phyloP scores from a whole-genome alignment of 352 stramenopile species.

The Saprolegnia parasitica region DNA sequence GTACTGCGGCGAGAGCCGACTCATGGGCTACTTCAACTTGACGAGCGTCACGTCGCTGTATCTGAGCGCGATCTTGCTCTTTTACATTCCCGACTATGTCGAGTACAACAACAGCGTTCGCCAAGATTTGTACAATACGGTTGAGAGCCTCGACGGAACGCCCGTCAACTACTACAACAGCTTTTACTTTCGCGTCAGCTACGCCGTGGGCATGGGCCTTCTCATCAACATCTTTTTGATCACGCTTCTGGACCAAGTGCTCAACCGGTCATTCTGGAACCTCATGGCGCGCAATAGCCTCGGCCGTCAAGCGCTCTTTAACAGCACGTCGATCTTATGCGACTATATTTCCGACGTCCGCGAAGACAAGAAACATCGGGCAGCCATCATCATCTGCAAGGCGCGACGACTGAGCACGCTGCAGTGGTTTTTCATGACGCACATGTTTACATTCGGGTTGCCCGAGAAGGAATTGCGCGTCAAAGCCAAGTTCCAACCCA shows the following conservation, averaged over 20 bases:
- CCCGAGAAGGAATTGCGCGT: slow-evolving; percentile 4
- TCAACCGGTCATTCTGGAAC: slow-evolving; percentile 8
- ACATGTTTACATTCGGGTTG: slow-evolving; percentile 17
- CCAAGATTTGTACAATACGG: not conserved
- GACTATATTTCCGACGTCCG: not conserved
- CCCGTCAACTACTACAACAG: slow-evolving; percentile 7
- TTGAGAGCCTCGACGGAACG: slow-evolving; percentile 16
- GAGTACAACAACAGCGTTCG: slow-evolving; percentile 6
- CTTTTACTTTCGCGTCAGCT: slow-evolving; percentile 16
- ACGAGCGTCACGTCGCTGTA: slow-evolving; percentile 21
- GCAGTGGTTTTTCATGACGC: slow-evolving; percentile 16
- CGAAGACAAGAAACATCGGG: not conserved
- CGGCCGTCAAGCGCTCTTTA: slow-evolving; percentile 12
- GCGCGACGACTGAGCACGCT: slow-evolving; percentile 18
- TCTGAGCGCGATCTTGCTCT: slow-evolving; percentile 9
- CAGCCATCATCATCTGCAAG: not conserved
- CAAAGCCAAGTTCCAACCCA: not conserved
- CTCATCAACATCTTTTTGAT: slow-evolving; percentile 6
- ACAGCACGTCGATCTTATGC: slow-evolving; percentile 20
- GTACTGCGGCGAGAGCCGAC: slow-evolving; percentile 8
- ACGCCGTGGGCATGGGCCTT: not conserved
- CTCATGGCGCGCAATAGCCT: slow-evolving; percentile 1
- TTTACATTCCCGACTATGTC: slow-evolving; percentile 1
- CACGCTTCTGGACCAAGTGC: not conserved
- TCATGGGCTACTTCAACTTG: slow-evolving; percentile 21